phyloP scores from a whole-genome alignment of 257 asterid genomes.

The Gardenia jasminoides region DNA sequence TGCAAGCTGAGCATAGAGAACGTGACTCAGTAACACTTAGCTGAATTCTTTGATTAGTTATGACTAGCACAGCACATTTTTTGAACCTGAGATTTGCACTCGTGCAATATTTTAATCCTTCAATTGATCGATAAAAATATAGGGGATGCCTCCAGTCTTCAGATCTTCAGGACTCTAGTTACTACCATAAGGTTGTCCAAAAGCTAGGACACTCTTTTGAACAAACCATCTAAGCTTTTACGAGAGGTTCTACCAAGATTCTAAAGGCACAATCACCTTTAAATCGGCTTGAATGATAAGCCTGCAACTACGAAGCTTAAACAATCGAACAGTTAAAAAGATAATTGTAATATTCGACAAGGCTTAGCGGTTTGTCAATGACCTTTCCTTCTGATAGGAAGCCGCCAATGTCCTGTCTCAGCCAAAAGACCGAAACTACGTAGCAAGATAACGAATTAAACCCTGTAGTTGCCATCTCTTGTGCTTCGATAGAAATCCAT shows the following conservation, averaged over 20 bases:
- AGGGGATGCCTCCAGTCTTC: neutral
- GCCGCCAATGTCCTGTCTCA: too few species aligned
- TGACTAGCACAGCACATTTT: neutral
- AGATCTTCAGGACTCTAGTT: neutral
- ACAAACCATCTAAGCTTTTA: neutral
- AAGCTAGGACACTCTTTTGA: neutral
- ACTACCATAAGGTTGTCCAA: neutral
- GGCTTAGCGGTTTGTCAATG: neutral
- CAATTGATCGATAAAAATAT: too few species aligned
- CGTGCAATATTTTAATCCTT: too few species aligned
- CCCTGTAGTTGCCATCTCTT: too few species aligned
- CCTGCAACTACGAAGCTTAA: neutral
- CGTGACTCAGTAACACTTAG: neutral
- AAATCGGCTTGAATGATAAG: neutral
- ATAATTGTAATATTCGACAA: neutral
- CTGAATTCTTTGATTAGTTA: neutral
- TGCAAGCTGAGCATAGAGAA: neutral
- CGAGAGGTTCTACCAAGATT: neutral
- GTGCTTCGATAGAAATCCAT: too few species aligned
- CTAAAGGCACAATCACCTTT: neutral
- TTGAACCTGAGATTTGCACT: slow-evolving; percentile 15
- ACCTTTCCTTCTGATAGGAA: too few species aligned
- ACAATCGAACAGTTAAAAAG: neutral
- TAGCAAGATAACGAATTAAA: too few species aligned
- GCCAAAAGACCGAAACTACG: too few species aligned